Evolutionary conservation across 1,284 basidiomycete species (phyloP).

Genomic region (Ceratobasidium sp.): DNA sequence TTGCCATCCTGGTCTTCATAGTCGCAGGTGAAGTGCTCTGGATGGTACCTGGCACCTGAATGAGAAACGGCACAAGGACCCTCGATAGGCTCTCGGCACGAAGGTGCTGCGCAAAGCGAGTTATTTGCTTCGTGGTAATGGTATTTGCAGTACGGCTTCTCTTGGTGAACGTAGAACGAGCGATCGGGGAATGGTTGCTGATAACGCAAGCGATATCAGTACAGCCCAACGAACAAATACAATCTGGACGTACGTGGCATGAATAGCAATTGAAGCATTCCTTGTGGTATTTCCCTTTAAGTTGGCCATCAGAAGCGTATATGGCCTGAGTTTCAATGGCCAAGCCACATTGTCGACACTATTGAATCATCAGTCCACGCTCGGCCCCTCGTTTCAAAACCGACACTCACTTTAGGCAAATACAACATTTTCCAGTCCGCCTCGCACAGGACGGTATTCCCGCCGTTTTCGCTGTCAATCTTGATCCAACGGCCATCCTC

Average conservation of each 20-base stretch:
- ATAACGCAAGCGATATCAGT: constrained; percentile 14
- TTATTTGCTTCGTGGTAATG: constrained; percentile 92
- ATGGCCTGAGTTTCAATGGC: constrained; percentile 92
- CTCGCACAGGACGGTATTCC: constrained; percentile 74
- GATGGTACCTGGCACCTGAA: constrained; percentile 82
- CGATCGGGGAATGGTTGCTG: constrained; percentile 90
- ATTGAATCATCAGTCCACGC: constrained; percentile 46
- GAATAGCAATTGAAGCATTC: constrained; percentile 88
- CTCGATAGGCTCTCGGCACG: constrained; percentile 90
- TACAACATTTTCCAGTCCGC: constrained; percentile 95
- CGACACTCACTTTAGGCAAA: constrained; percentile 78
- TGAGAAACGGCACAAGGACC: constrained; percentile 89
- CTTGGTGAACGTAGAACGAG: constrained; percentile 88
- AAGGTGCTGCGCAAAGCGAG: constrained; percentile 81
- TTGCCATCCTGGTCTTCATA: constrained; percentile 49
- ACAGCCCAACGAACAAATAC: constrained; percentile 29
- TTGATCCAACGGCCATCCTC: constrained; percentile 84
- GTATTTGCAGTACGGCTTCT: constrained; percentile 87
- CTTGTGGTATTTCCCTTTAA: constrained; percentile 92
- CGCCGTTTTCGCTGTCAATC: constrained; percentile 74
- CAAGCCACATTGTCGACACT: constrained; percentile 86
- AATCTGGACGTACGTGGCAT: constrained; percentile 71
- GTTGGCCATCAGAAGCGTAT: constrained; percentile 89
- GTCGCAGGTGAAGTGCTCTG: constrained; percentile 78
- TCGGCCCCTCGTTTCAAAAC: constrained; percentile 34